Evolutionary conservation across 2,329 filamentous ascomycete species (phyloP), one percentile per base, ranked within the genome.

Genomic region (Tothia fuscella): DNA sequence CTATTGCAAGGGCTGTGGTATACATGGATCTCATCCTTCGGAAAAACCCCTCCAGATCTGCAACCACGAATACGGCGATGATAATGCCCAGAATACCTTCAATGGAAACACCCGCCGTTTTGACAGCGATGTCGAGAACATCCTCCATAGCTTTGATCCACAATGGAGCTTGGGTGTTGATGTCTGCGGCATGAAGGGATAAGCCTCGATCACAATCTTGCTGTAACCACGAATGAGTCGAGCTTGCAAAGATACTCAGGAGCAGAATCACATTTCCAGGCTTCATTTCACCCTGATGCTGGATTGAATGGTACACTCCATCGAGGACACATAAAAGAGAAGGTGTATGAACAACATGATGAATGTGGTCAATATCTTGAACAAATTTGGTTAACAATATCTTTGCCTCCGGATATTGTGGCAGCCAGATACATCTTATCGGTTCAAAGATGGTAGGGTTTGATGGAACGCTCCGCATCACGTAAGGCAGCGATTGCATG

Each of bases 51-150:
- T 61, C 57, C 12, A 59, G 44, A 16, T 61, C 60, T n/a, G 56
- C 47, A 31, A 61, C 14, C 3, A 52, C 50, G 38, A 59, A 61
- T 6, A 52, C 48, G 0, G 58, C 30, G 6, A 65, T 57, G 3
- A 63, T 53, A 12, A 57, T 53, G 1, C 55, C 56, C 46, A 64
- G 61, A 3, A 64, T 44, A 29, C 55, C 56, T 42, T 63, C 60
- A 6, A 64, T 43, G 1, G 56, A 60, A 2, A 44, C 35, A 9
- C 19, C 30, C 9, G 43, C 42, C 13, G 42, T 36, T 47, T 48
- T 43, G 43, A 54, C 51, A 7, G 59, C 52, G 37, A 56, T 55
- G 21, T 62, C 55, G 4, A 62, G 43, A 4, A 62, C 32, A 21
- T 61, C 56, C 30, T 60, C 47, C 3, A 53, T 44, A 24, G 51